Base-by-base conservation (phyloP, 495 filamentous ascomycete genomes). In the Ramalina peruviana region DNA sequence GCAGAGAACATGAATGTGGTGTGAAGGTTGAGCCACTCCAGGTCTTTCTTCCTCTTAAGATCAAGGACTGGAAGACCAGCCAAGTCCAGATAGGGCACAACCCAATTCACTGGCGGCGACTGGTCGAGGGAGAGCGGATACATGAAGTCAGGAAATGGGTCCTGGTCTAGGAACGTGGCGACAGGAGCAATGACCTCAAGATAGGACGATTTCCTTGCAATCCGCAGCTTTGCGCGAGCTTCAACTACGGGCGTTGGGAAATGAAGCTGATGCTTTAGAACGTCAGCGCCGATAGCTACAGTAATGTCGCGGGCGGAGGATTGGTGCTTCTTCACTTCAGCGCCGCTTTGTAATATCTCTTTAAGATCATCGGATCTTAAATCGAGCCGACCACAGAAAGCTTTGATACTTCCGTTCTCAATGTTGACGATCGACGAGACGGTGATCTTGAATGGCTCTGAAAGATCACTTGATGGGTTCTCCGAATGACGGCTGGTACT, bases 121-220 rank as follows among this genome's bases (percentile, higher is more conserved):
- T 25, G 48, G 40, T 17, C 36, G 30, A 53, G 43, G 36, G 49
- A 43, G 5, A 57, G 38, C 5, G 64, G 71, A 40, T 64, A 64
- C 13, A 68, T 53, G 33, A 58, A 65, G 36, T 55, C 48, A n/a
- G 61, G 56, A 12, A 65, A 55, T 19, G 52, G 23, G 15, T 56
- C 47, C 3, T 21, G 19, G 1, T 49, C 17, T 17, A 27, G 12
- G 3, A 56, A 56, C 6, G 62, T 48, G 6, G 63, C 58, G 17
- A 71, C 42, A 21, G 65, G 59, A 13, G 62, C 69, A 26, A 63
- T 56, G 36, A 76, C 51, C 48, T 76, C 72, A 36, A 74, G 52
- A 51, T 68, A 74, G n/a, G 53, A 54, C 0, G 67, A 70, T 20
- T 52, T 72, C 45, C 71, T 67, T n/a, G 69, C 71, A 48, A 74